Conservation (phyloP, 2,329 filamentous ascomycete species). For the Verticillium zaregamsianum region DNA sequence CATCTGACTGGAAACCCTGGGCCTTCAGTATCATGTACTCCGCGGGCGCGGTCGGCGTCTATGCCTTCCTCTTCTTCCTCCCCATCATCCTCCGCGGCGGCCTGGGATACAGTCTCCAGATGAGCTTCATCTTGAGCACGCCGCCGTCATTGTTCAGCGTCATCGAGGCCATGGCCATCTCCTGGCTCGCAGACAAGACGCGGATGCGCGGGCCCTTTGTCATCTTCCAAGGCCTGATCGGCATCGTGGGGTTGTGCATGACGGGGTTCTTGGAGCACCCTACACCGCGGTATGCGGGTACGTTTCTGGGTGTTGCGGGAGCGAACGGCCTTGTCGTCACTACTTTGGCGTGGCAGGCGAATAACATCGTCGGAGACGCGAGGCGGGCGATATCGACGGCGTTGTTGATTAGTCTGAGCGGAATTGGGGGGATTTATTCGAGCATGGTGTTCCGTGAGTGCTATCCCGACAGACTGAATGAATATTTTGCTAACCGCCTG, state of each 20-base stretch:
- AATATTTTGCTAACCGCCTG: neutral
- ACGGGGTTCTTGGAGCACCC: constrained; percentile 15
- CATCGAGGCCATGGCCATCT: constrained; percentile 18
- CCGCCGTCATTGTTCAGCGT: neutral
- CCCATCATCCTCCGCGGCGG: constrained; percentile 16
- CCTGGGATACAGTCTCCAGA: constrained; percentile 15
- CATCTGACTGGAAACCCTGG: constrained; percentile 17
- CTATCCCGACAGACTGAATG: neutral
- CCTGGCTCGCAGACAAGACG: constrained; percentile 26
- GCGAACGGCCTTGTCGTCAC: constrained; percentile 24
- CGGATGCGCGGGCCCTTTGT: constrained; percentile 16
- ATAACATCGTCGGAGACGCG: constrained; percentile 85
- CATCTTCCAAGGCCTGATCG: constrained; percentile 13
- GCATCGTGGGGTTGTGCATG: constrained; percentile 17
- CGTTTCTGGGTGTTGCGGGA: constrained; percentile 24
- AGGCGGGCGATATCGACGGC: constrained; percentile 77
- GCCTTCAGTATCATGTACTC: constrained; percentile 17
- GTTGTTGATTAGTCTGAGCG: constrained; percentile 69
- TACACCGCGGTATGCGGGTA: constrained; percentile 17
- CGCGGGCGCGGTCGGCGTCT: constrained; percentile 16
- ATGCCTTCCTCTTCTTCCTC: constrained; percentile 19
- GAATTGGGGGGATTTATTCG: constrained; percentile 73
- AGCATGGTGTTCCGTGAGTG: constrained; percentile 62
- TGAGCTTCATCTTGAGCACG: constrained; percentile 8
- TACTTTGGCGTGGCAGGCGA: constrained; percentile 62